Conservation (phyloP, 2,329 filamentous ascomycete genomes). For the Fusarium verrucosum region DNA sequence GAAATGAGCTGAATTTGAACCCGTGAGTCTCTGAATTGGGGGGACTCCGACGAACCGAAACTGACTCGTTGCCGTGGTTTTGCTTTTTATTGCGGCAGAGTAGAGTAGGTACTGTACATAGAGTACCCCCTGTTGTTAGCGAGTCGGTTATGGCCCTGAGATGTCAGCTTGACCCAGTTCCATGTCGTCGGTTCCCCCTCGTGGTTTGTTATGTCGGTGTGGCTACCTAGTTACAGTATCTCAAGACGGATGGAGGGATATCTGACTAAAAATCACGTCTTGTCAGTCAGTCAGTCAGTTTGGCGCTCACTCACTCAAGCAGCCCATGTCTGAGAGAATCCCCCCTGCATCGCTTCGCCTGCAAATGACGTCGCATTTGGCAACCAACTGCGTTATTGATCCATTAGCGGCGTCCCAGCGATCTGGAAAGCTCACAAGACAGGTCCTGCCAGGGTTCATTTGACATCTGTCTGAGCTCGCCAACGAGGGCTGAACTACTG, state of each 20-base stretch:
- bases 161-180: slow-evolving; percentile 44
- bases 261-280: background rate
- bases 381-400: slow-evolving; percentile 19
- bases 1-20: background rate
- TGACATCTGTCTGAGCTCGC: slow-evolving; percentile 9
- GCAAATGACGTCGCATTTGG: slow-evolving; percentile 28
- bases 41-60: slow-evolving; percentile 6
- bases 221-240: slow-evolving; percentile 29
- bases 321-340: background rate
- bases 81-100: slow-evolving; percentile 28
- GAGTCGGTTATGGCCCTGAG: slow-evolving; percentile 17
- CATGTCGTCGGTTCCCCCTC: slow-evolving; percentile 45
- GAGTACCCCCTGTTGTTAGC: slow-evolving; percentile 5
- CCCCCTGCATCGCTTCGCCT: slow-evolving; percentile 20
- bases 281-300: too few species aligned
- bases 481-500: slow-evolving; percentile 13
- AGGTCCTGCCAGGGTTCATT: slow-evolving; percentile 29
- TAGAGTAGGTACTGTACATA: too few species aligned
- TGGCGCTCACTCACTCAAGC: too few species aligned
- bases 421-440: slow-evolving; percentile 42
- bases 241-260: background rate
- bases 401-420: slow-evolving; percentile 43
- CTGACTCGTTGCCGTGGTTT: slow-evolving; percentile 36
- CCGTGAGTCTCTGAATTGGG: background rate
- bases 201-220: slow-evolving; percentile 29